Percentiles rank a stretch among this genome's conserved stretches.
Conservation (phyloP, 2,329 filamentous ascomycete species). For the Trichoderma koningii region DNA sequence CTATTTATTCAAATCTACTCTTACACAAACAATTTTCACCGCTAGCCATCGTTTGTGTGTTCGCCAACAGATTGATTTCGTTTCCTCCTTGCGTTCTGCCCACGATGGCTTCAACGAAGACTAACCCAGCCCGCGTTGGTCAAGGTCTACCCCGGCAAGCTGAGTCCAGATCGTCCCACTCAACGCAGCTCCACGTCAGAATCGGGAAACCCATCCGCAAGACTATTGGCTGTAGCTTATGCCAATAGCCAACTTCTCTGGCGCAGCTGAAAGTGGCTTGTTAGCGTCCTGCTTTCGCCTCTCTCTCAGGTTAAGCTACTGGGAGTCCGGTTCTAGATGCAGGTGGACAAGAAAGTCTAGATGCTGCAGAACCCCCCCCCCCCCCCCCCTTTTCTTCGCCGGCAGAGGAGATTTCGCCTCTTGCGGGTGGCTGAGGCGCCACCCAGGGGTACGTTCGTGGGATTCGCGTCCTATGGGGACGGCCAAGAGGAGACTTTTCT, state of each 20-base stretch:
- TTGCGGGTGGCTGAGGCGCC: not conserved
- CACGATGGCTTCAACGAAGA: not conserved
- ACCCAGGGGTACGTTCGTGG: not conserved
- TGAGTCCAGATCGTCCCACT: slow-evolving; percentile 4
- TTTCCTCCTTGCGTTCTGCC: not conserved
- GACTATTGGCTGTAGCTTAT: slow-evolving; percentile 19
- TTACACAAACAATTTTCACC: too few relatives aligned
- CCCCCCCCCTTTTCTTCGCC: too few relatives aligned
- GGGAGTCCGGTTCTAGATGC: not conserved
- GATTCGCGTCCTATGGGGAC: not conserved
- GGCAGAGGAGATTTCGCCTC: not conserved
- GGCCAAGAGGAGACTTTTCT: not conserved
- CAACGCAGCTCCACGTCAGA: not conserved
- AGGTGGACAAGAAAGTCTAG: too few relatives aligned
- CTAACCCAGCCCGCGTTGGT: not conserved
- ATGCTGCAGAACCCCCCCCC: too few relatives aligned
- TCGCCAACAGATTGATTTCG: not conserved
- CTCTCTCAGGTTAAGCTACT: slow-evolving; percentile 20
- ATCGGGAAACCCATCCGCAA: not conserved
- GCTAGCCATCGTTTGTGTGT: too few relatives aligned
- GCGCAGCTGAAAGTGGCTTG: slow-evolving; percentile 10
- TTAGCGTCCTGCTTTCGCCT: not conserved
- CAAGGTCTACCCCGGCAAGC: not conserved
- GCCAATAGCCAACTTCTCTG: slow-evolving; percentile 11
- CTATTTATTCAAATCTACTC: not conserved